Evolutionary conservation across 257 asterid species (phyloP).

Genomic region (Verbena officinalis): DNA sequence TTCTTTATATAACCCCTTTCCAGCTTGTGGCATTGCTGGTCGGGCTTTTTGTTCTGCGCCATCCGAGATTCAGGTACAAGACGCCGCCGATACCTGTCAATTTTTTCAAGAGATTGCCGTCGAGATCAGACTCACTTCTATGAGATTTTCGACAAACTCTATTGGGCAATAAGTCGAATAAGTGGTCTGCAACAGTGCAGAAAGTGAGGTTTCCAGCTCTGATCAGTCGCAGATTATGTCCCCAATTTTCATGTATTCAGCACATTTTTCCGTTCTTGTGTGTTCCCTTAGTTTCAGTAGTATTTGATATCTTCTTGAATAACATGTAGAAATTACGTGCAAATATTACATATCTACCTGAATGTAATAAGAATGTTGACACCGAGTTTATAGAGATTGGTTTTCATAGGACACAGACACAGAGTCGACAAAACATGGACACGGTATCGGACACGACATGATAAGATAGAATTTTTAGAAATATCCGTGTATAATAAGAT

Average conservation of each 20-base stretch:
- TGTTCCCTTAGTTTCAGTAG: constrained; percentile 13
- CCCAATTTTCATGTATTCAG: constrained; percentile 39
- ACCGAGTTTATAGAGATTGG: constrained; percentile 14
- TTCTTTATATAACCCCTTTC: constrained; percentile 77
- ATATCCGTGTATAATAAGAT: too few species aligned
- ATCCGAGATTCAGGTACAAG: constrained; percentile 74
- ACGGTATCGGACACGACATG: too few species aligned
- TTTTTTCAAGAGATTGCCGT: constrained; percentile 93
- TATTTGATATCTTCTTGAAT: constrained; percentile 27
- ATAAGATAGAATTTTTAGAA: too few species aligned
- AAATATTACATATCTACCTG: constrained; percentile 15
- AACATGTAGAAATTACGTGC: constrained; percentile 25
- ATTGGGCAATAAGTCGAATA: constrained; percentile 28
- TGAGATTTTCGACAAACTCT: constrained; percentile 37
- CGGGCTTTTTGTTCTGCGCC: constrained; percentile 78
- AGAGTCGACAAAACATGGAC: too few species aligned
- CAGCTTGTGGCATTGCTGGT: constrained; percentile 64
- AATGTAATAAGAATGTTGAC: constrained; percentile 25
- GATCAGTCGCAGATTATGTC: too few species aligned
- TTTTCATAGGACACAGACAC: too few species aligned
- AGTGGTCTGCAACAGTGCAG: constrained; percentile 18
- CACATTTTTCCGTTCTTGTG: constrained; percentile 10
- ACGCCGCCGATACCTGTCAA: constrained; percentile 81
- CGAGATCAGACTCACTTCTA: constrained; percentile 80
- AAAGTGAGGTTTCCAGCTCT: not conserved